phyloP scores from a whole-genome alignment of 164 flowering plant genomes.

The Aristolochia californica region DNA sequence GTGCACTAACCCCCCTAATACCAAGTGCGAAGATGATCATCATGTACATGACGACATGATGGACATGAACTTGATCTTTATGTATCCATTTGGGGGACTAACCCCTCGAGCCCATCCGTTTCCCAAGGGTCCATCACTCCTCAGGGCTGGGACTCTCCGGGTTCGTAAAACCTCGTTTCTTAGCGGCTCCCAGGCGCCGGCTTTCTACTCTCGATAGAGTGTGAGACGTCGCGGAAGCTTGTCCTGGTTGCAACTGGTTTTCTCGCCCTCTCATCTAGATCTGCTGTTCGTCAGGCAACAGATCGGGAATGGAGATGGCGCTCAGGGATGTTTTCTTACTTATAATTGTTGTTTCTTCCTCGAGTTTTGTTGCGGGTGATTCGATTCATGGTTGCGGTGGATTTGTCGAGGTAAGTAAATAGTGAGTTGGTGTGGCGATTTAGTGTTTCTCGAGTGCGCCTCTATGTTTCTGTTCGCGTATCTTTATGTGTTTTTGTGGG shows the following conservation, averaged over 20 bases:
- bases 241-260: neutral
- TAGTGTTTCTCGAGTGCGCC: neutral
- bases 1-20: too few species aligned
- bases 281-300: neutral
- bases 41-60: too few species aligned
- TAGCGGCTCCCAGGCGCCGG: too few species aligned
- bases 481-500: neutral
- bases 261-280: neutral
- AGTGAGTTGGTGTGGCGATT: neutral
- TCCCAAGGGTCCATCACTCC: too few species aligned
- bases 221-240: neutral
- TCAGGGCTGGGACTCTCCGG: too few species aligned
- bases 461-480: neutral
- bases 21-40: too few species aligned
- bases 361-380: conserved; percentile 40
- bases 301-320: conserved; percentile 18
- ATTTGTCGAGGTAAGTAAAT: conserved; percentile 66
- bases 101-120: too few species aligned
- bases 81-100: too few species aligned
- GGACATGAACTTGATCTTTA: too few species aligned
- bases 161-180: too few species aligned
- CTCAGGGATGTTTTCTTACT: conserved; percentile 11
- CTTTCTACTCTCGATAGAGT: too few species aligned
- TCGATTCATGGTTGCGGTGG: conserved; percentile 96
- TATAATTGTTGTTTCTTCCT: conserved; percentile 12